Conservation (phyloP, 768 basidiomycete species). For the Dioszegia aurantiaca region DNA sequence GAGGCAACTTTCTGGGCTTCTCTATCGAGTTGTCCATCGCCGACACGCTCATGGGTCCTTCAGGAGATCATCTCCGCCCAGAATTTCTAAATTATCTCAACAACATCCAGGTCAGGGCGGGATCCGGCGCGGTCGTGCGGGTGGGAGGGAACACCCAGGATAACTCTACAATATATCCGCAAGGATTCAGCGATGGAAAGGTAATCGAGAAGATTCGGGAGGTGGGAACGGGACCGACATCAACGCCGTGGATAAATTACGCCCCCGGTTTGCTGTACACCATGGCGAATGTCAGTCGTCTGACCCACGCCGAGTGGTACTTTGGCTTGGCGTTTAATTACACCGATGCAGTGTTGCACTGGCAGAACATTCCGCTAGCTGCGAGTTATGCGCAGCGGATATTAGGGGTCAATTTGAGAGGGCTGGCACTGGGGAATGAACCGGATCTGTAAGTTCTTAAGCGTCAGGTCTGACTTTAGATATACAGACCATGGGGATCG, state of each 20-base stretch:
- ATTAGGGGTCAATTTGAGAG: constrained; percentile 66
- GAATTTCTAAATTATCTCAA: constrained; percentile 72
- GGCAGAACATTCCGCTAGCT: constrained; percentile 57
- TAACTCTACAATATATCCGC: constrained; percentile 54
- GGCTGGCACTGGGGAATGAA: constrained; percentile 71
- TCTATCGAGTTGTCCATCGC: constrained; percentile 73
- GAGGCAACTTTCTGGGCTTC: constrained; percentile 69
- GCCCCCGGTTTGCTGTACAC: constrained; percentile 56
- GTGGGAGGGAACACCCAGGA: constrained; percentile 82
- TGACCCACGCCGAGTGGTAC: constrained; percentile 61
- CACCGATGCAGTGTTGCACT: constrained; percentile 52
- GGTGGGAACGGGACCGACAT: constrained; percentile 25
- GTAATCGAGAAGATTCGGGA: constrained; percentile 6
- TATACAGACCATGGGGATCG: constrained; percentile 47
- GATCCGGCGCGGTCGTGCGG: constrained; percentile 62
- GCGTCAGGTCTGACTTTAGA: constrained; percentile 19
- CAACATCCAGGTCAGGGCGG: constrained; percentile 66
- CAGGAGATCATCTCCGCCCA: constrained; percentile 58
- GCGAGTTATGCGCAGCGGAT: constrained; percentile 63
- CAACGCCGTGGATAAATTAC: constrained; percentile 50
- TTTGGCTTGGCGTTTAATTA: constrained; percentile 62
- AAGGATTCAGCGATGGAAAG: constrained; percentile 10
- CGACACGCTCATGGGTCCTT: constrained; percentile 57
- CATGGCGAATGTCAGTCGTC: constrained; percentile 49
- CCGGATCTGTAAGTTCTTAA: constrained; percentile 62